Percentiles rank a stretch among this genome's conserved stretches.
Conservation (phyloP, 2,329 filamentous ascomycete genomes). For the Epichloe typhina region DNA sequence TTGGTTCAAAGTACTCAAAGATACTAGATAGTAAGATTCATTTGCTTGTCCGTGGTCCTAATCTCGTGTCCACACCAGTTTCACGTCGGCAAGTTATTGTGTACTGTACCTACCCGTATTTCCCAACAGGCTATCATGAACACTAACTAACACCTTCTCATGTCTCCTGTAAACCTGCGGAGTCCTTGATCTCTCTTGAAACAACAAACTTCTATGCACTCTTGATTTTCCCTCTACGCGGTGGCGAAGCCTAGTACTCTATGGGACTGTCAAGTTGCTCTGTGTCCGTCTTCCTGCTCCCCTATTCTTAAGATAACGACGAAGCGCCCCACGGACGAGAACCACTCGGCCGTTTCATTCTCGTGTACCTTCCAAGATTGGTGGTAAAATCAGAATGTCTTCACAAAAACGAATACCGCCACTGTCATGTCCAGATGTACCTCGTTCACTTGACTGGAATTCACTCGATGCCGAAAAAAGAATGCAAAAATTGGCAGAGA, state of each 20-base stretch:
- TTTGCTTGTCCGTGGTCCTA: background rate
- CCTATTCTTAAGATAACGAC: background rate
- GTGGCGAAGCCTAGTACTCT: background rate
- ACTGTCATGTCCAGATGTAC: background rate
- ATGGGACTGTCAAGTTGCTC: background rate
- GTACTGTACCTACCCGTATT: background rate
- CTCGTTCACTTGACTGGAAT: constrained; percentile 16
- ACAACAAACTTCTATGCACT: background rate
- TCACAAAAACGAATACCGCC: background rate
- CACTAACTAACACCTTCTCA: background rate
- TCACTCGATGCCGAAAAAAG: constrained; percentile 22
- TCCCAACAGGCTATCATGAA: background rate
- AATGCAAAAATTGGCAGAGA: constrained; percentile 8
- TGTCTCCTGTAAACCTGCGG: background rate
- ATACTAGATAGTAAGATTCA: background rate
- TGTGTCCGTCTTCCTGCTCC: background rate
- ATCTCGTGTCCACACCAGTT: background rate
- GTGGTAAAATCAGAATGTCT: background rate
- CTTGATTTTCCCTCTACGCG: too few relatives aligned
- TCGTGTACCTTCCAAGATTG: too few relatives aligned
- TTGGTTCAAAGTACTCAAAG: background rate
- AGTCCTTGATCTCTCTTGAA: background rate
- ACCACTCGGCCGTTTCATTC: too few relatives aligned
- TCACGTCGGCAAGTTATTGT: background rate
- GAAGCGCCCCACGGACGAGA: too few relatives aligned